Evolutionary conservation across 371 early-diverging fungal species (phyloP).

Genomic region (Mucor mucedo): DNA sequence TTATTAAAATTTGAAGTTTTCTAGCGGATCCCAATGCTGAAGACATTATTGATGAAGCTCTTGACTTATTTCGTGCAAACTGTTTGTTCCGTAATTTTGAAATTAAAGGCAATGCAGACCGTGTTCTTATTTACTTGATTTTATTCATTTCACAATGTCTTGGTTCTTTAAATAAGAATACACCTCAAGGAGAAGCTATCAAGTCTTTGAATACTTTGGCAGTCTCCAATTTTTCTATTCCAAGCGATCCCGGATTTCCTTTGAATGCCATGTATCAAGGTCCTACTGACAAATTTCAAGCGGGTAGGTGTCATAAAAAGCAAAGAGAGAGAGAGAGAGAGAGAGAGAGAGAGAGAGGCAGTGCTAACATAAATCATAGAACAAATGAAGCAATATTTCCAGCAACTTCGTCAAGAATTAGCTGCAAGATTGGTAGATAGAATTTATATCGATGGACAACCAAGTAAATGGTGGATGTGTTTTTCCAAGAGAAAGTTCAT

Average conservation of each 20-base stretch:
- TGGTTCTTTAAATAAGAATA: conserved; percentile 67
- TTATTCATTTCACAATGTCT: conserved; percentile 92
- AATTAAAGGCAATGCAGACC: conserved; percentile 92
- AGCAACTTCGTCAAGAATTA: conserved; percentile 90
- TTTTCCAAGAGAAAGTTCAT: conserved; percentile 98
- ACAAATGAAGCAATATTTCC: conserved; percentile 83
- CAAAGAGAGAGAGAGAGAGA: too few species aligned
- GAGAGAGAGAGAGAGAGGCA: too few species aligned
- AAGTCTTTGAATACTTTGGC: conserved; percentile 84
- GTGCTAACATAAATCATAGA: conserved; percentile 51
- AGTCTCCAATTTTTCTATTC: conserved; percentile 87
- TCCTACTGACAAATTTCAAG: conserved; percentile 76
- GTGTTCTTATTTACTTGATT: conserved; percentile 92
- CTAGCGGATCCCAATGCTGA: conserved; percentile 65
- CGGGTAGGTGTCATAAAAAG: conserved; percentile 55
- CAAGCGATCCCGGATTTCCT: conserved; percentile 93
- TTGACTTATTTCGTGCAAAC: conserved; percentile 94
- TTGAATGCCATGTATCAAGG: conserved; percentile 86
- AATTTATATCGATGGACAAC: conserved; percentile 80
- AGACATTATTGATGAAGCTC: conserved; percentile 94
- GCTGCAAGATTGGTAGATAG: conserved; percentile 75
- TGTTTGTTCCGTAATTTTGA: conserved; percentile 98
- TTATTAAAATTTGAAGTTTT: not conserved
- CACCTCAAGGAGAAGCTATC: conserved; percentile 71
- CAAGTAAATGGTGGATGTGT: conserved; percentile 98